Evolutionary conservation across 2,329 filamentous ascomycete genomes (phyloP).

Genomic region (Chrysoporthe deuterocubensis): DNA sequence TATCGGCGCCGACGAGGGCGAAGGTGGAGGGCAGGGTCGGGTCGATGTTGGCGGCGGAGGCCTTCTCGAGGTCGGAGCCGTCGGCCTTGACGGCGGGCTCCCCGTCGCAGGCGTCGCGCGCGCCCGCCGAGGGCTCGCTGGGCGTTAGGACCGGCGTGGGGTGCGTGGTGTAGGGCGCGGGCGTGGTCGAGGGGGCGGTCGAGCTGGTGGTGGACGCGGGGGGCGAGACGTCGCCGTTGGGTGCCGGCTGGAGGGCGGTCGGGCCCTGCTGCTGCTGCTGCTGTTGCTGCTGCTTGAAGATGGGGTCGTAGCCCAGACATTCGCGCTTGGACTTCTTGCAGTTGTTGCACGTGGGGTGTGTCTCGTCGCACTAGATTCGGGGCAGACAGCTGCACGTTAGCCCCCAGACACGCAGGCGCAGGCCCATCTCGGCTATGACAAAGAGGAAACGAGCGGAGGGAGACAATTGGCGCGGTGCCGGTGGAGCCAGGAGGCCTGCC

Average conservation of each 20-base stretch:
- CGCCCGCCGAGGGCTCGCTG: slow-evolving; percentile 17
- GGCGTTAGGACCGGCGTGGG: slow-evolving; percentile 28
- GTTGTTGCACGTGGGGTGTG: slow-evolving; percentile 88
- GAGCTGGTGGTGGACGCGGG: slow-evolving; percentile 43
- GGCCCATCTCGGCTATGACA: background rate
- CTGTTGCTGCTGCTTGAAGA: slow-evolving; percentile 66
- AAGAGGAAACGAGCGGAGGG: background rate
- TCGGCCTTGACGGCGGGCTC: slow-evolving; percentile 37
- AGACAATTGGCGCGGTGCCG: background rate
- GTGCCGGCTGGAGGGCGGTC: slow-evolving; percentile 72
- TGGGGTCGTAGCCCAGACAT: slow-evolving; percentile 83
- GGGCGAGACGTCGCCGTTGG: slow-evolving; percentile 46
- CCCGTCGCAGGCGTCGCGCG: slow-evolving; percentile 20
- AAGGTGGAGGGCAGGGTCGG: slow-evolving; percentile 32
- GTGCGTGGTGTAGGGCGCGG: slow-evolving; percentile 41
- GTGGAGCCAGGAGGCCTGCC: background rate
- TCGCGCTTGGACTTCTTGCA: slow-evolving; percentile 89
- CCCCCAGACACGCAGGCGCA: background rate
- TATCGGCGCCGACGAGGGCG: slow-evolving; percentile 2
- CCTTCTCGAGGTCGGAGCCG: slow-evolving; percentile 39
- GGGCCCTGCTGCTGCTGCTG: slow-evolving; percentile 60
- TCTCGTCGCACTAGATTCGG: slow-evolving; percentile 82
- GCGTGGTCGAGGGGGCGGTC: slow-evolving; percentile 41
- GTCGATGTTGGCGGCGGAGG: slow-evolving; percentile 43
- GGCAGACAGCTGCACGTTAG: slow-evolving; percentile 12